phyloP scores from a whole-genome alignment of 805 yeast genomes.

The Schizosaccharomyces lindneri region DNA sequence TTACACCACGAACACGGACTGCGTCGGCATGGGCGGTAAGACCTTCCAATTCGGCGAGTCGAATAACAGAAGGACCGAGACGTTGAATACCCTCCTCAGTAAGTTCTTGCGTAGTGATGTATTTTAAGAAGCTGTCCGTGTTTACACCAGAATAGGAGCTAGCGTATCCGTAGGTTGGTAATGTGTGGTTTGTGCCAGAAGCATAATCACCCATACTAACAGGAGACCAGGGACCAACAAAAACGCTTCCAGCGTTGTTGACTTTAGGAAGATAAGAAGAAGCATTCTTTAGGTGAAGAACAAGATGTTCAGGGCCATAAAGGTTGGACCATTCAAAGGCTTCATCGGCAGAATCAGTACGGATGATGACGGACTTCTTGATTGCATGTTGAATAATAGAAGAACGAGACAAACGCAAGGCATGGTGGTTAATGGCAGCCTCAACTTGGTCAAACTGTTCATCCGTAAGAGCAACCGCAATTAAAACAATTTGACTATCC shows the following conservation, averaged over 20 bases:
- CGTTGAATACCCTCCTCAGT: constrained; percentile 60
- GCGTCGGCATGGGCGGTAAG: constrained; percentile 94
- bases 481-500: constrained; percentile 85
- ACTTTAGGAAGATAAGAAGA: constrained; percentile 42
- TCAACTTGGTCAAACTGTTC: constrained; percentile 45
- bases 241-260: constrained; percentile 85
- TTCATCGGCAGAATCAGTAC: constrained; percentile 43
- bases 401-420: constrained; percentile 62
- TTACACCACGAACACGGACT: constrained; percentile 43
- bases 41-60: constrained; percentile 87
- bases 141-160: constrained; percentile 93
- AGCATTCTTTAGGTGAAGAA: constrained; percentile 70
- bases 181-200: constrained; percentile 94
- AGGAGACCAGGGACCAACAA: constrained; percentile 89
- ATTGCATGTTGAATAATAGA: constrained; percentile 83
- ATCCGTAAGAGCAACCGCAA: constrained; percentile 49
- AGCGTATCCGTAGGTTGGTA: constrained; percentile 96
- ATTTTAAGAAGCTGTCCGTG: constrained; percentile 85
- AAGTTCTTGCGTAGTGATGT: constrained; percentile 80
- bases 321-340: constrained; percentile 72
- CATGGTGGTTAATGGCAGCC: constrained; percentile 64
- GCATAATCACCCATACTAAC: constrained; percentile 95
- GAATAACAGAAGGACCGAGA: constrained; percentile 92
- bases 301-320: constrained; percentile 95
- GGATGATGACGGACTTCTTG: constrained; percentile 64